Evolutionary conservation across 2,329 filamentous ascomycete species (phyloP), one percentile per base, ranked within the genome.

Genomic region (Trichoderma citrinoviride): DNA sequence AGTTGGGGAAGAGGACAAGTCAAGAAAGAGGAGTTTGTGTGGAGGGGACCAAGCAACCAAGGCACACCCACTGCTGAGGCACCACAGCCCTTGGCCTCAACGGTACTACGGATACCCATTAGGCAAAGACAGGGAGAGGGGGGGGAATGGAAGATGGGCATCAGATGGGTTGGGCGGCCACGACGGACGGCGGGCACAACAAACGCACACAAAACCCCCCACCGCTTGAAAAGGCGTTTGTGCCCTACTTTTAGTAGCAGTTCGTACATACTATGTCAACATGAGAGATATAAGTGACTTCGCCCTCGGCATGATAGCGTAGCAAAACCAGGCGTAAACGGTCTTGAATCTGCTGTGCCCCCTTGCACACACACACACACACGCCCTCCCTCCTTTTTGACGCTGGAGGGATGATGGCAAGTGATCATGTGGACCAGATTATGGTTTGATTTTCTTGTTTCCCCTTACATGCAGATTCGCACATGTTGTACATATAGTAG

Each of bases 241-340:
- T 58, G 55, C 55, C 55, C 43, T 37, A 37, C 10, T 10, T 53
- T 37, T n/a, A 49, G 43, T 57, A 46, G 43, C 44, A n/a, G 17
- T 43, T 23, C 29, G 37, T 47, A 43, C n/a, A n/a, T n/a, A n/a
- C n/a, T n/a, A n/a, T n/a, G n/a, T 61, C 29, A 43, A 44, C 44
- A 52, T 61, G 58, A 53, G 58, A 61, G 58, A 61, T 61, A 61
- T 61, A 61, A 61, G 21, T 61, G 25, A n/a, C n/a, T 27, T 46
- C 14, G 55, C 27, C 27, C 7, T 25, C 5, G 6, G 29, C 47
- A 37, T 33, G 41, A 19, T 29, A 52, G 43, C 57, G 23, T 50
- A 25, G 14, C n/a, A 46, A 53, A 46, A 5, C 23, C 8, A 46
- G 37, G 37, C 37, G 23, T 7, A n/a, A 33, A 21, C 14, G 12